Evolutionary conservation across 2,329 filamentous ascomycete genomes (phyloP).

Genomic region (Sarocladium strictum): DNA sequence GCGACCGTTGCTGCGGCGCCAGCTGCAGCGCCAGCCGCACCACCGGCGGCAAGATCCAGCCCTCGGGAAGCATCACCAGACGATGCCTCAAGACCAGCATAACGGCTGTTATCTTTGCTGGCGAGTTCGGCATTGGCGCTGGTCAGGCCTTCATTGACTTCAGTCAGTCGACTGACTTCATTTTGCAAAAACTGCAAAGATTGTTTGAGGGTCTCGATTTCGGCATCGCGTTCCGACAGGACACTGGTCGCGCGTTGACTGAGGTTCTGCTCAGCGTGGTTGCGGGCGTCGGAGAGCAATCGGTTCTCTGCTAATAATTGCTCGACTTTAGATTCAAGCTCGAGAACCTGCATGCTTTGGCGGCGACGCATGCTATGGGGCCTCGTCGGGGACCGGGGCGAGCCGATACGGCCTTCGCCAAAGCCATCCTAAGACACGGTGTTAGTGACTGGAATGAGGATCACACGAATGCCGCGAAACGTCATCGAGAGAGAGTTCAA

Average conservation of each 20-base stretch:
- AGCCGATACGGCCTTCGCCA: slow-evolving; percentile 80
- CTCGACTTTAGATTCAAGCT: slow-evolving; percentile 81
- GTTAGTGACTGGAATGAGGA: slow-evolving; percentile 16
- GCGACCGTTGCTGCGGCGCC: slow-evolving; percentile 3
- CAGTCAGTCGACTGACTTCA: slow-evolving; percentile 73
- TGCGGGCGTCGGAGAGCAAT: slow-evolving; percentile 65
- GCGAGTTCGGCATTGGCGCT: slow-evolving; percentile 73
- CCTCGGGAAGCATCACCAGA: slow-evolving; percentile 62
- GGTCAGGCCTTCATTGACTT: slow-evolving; percentile 75
- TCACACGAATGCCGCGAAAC: neutral
- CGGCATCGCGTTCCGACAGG: slow-evolving; percentile 74
- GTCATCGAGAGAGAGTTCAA: neutral
- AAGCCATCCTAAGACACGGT: slow-evolving; percentile 68
- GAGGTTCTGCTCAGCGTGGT: slow-evolving; percentile 60
- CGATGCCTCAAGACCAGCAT: slow-evolving; percentile 60
- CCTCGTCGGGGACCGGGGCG: slow-evolving; percentile 85
- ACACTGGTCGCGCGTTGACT: slow-evolving; percentile 62
- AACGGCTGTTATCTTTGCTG: slow-evolving; percentile 63
- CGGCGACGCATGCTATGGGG: slow-evolving; percentile 94
- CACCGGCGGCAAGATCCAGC: slow-evolving; percentile 57
- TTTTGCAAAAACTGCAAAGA: slow-evolving; percentile 75
- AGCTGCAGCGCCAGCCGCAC: slow-evolving; percentile 47
- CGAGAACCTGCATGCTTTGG: slow-evolving; percentile 94
- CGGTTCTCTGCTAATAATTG: slow-evolving; percentile 82
- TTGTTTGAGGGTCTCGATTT: slow-evolving; percentile 77